Evolutionary conservation across 2,329 filamentous ascomycete species (phyloP), one percentile per base, ranked within the genome.

Genomic region (Botryotinia narcissicola): DNA sequence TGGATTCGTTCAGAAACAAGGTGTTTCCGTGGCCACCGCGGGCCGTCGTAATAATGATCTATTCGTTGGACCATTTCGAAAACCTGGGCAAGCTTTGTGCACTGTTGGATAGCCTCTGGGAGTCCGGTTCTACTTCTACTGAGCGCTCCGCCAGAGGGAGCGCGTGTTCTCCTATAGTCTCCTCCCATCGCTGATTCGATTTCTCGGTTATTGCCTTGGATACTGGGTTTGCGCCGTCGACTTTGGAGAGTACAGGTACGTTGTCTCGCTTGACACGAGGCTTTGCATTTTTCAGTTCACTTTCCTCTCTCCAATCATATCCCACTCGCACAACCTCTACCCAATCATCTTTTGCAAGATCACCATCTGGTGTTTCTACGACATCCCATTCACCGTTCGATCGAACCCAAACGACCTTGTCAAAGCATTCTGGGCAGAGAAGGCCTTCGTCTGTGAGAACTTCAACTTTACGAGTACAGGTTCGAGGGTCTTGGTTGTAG

Each of bases 381-480:
- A 35, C 29, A 32, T 72, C 71, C 71, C 71, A 72, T 72, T 72
- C 71, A 25, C 63, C 63, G n/a, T 32, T 48, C 6, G 71, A 68
- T 32, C 62, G 62, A 46, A 72, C 40, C 71, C 71, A 72, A 25
- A 72, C 51, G 8, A 69, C 35, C 14, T 32, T 37, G 9, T 72
- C 71, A 22, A 68, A 69, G 32, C 71, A 72, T 4, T 18, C 40
- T 20, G 40, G 51, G 25, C 71, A 72, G 20, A 72, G 18, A 22
- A 72, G 29, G 18, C 71, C 62, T 48, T 22, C 46, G 14, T 72
- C 48, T 6, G 35, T 48, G 6, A n/a, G 16, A 12, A 72, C 71
- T 61, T 68, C 46, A 12, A 68, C 22, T 72, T 69, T 59, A 7
- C 32, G 40, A 4, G 29, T 60, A 37, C 62, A 72, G 18, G 40